These are phyloP conservation scores for Hemileia vastatrix DNA, from an alignment of 1,284 basidiomycete genomes.

Conservation along the genomic window DNA sequence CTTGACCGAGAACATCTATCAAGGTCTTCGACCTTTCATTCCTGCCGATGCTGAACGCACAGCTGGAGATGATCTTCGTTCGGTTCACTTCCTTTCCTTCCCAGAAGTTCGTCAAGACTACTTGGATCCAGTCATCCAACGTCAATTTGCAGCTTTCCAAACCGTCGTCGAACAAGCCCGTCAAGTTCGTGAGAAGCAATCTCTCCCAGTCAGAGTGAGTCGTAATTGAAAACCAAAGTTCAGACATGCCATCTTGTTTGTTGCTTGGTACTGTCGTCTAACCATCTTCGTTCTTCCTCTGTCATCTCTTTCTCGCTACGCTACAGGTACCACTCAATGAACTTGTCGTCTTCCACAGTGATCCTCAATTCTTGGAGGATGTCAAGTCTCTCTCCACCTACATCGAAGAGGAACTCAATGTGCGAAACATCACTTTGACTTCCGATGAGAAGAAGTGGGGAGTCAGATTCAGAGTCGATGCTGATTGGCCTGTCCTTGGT, in stretches of 20 bases:
- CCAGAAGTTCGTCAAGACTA: slow-evolving; percentile 39
- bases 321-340: slow-evolving; percentile 43
- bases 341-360: slow-evolving; percentile 40
- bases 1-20: slow-evolving; percentile 42
- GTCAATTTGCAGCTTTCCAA: slow-evolving; percentile 40
- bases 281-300: not conserved
- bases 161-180: slow-evolving; percentile 39
- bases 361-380: slow-evolving; percentile 35
- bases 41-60: slow-evolving; percentile 27
- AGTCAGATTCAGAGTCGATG: slow-evolving; percentile 38
- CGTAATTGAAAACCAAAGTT: not conserved
- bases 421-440: slow-evolving; percentile 37
- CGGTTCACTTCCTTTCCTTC: slow-evolving; percentile 41
- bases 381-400: slow-evolving; percentile 38
- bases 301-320: too few species aligned
- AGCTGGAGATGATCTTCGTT: slow-evolving; percentile 41
- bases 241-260: not conserved
- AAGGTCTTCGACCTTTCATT: slow-evolving; percentile 39
- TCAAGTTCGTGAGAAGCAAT: slow-evolving; percentile 37
- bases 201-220: slow-evolving; percentile 24
- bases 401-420: slow-evolving; percentile 42
- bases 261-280: not conserved
- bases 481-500: slow-evolving; percentile 42
- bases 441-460: slow-evolving; percentile 38
- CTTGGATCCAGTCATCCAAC: slow-evolving; percentile 42